These are phyloP conservation scores for Chaetomium globosum DNA, from an alignment of 2,329 filamentous ascomycete genomes.

Conservation along the genomic window DNA sequence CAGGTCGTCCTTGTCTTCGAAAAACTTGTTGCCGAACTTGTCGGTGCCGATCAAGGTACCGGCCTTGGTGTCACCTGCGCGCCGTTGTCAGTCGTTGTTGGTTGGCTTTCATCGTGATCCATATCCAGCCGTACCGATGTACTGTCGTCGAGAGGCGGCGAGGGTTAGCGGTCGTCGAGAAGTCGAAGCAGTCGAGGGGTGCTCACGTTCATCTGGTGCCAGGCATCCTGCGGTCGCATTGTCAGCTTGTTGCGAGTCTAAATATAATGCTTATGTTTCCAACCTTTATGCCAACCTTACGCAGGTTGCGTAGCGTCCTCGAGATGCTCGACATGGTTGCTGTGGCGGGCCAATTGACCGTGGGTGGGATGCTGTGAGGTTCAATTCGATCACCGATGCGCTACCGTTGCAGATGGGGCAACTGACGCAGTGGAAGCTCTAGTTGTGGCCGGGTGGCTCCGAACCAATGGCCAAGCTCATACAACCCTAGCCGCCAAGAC, in stretches of 20 bases:
- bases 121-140: slow-evolving; percentile 53
- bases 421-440: slow-evolving; percentile 34
- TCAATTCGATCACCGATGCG: slow-evolving; percentile 19
- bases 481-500: slow-evolving; percentile 25
- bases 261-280: slow-evolving; percentile 26
- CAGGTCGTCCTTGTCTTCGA: slow-evolving; percentile 94
- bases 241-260: slow-evolving; percentile 22
- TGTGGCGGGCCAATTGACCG: slow-evolving; percentile 41
- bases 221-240: slow-evolving; percentile 68
- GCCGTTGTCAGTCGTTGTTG: slow-evolving; percentile 21
- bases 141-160: slow-evolving; percentile 45
- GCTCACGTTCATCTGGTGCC: slow-evolving; percentile 89
- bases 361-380: slow-evolving; percentile 21
- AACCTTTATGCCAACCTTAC: slow-evolving; percentile 87
- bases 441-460: slow-evolving; percentile 16
- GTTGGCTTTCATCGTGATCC: neutral
- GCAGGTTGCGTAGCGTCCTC: slow-evolving; percentile 83
- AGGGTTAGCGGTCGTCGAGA: slow-evolving; percentile 35
- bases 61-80: slow-evolving; percentile 89
- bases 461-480: slow-evolving; percentile 37
- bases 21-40: slow-evolving; percentile 96
- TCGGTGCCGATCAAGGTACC: slow-evolving; percentile 83
- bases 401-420: slow-evolving; percentile 26
- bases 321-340: slow-evolving; percentile 83
- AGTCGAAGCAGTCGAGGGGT: slow-evolving; percentile 32